Evolutionary conservation across 148 eudicot species (phyloP).

Genomic region (Polygonum maritimum): DNA sequence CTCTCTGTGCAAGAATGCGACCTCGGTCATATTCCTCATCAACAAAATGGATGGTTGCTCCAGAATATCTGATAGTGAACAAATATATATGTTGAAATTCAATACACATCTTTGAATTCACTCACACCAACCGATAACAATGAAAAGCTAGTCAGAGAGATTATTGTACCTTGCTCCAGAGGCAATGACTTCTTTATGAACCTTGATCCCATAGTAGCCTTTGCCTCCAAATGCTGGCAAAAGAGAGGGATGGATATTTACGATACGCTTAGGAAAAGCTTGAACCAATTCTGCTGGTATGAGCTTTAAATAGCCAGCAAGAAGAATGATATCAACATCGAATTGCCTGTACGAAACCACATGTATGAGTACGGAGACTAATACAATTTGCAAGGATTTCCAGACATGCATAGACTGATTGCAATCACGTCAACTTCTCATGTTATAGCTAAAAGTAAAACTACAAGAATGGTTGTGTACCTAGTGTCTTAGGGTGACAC

Average conservation of each 20-base stretch:
- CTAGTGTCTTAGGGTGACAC: neutral
- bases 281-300: slow-evolving; percentile 67
- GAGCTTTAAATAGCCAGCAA: slow-evolving; percentile 48
- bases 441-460: too few relatives aligned
- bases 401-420: neutral
- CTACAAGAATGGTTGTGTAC: too few relatives aligned
- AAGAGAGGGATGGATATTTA: slow-evolving; percentile 92
- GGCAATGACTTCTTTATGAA: slow-evolving; percentile 85
- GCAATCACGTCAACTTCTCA: neutral
- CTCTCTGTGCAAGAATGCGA: slow-evolving; percentile 70
- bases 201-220: slow-evolving; percentile 87
- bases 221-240: slow-evolving; percentile 97
- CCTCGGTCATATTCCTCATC: slow-evolving; percentile 88
- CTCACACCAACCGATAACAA: neutral
- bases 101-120: neutral
- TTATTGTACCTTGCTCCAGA: slow-evolving; percentile 81
- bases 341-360: slow-evolving; percentile 13
- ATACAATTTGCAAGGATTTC: neutral
- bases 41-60: slow-evolving; percentile 78
- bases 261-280: slow-evolving; percentile 63
- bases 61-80: slow-evolving; percentile 45
- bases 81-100: neutral
- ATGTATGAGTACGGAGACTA: neutral
- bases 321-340: slow-evolving; percentile 32
- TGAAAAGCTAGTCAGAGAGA: neutral